phyloP scores from a whole-genome alignment of 805 yeast genomes.

The Nakazawaea populi region DNA sequence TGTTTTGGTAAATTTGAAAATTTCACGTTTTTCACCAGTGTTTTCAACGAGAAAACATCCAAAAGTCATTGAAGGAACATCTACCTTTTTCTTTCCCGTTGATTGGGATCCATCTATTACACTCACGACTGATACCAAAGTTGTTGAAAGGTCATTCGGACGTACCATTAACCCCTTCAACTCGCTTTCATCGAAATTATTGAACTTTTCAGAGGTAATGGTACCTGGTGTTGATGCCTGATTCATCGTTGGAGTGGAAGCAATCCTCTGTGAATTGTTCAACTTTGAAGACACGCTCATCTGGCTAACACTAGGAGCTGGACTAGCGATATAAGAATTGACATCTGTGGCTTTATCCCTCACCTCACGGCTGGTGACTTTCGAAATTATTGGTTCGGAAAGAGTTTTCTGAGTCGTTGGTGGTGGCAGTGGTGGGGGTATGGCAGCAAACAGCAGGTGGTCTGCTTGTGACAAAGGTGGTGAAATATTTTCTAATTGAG shows the following conservation, averaged over 20 bases:
- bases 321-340: background rate
- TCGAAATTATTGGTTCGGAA: background rate
- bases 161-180: conserved; percentile 8
- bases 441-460: background rate
- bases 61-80: conserved; percentile 57
- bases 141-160: conserved; percentile 7
- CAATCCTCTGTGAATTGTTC: background rate
- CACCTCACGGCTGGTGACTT: background rate
- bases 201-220: background rate
- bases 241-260: background rate
- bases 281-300: background rate
- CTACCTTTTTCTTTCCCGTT: conserved; percentile 25
- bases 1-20: conserved; percentile 70
- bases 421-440: too few relatives aligned
- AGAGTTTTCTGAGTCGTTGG: background rate
- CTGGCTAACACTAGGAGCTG: background rate
- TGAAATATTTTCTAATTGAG: background rate
- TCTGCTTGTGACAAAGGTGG: background rate
- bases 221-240: background rate
- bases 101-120: conserved; percentile 6
- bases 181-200: conserved; percentile 4
- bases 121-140: conserved; percentile 7
- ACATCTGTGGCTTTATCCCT: background rate
- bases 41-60: conserved; percentile 32
- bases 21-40: conserved; percentile 50